Evolutionary conservation across 257 asterid genomes (phyloP), one percentile per base, ranked within the genome.

Genomic region (Hygrophila difformis): DNA sequence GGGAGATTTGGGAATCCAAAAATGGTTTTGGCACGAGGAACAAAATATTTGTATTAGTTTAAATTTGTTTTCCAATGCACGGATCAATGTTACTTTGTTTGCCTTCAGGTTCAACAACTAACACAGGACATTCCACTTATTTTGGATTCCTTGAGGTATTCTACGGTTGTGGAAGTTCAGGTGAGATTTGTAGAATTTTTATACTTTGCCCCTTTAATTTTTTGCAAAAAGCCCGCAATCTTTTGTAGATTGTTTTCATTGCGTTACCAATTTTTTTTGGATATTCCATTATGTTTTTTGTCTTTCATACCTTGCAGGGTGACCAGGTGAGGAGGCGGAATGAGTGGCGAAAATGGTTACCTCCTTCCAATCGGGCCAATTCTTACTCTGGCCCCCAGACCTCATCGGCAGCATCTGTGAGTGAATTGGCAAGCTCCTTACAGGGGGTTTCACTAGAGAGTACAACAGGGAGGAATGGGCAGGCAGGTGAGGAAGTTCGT

Each of bases 91-190:
- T 67, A 53, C 47, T 24, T 48, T 56, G 23, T 55, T 38, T 40
- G 64, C 51, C 28, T 70, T 54, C 82, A 87, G 96, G 96, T 87
- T 54, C 68, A 63, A 21, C 76, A 13, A 8, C 46, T 87, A 76
- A 79, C 94, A 2, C 51, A 62, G 12, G 80, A 77, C 53, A 52
- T 82, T 24, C 67, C 75, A 53, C 44, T 76, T 52, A 87, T 87
- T 63, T 55, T 77, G 76, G 83, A 79, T 47, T 68, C 93, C 15
- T 47, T 87, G 71, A 72, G 71, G 63, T 35, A 56, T 56, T 82
- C 96, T 16, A 22, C 60, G 2, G 47, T 75, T 31, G 78, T 87
- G 45, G 94, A 87, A 77, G 66, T 87, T 24, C 84, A 82, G 93
- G 96, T 77, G 9, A 69, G 56, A 55, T 21, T 22, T 24, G 42